Percentiles rank a stretch among this genome's conserved stretches.
phyloP scores from a whole-genome alignment of 192 early-diverging fungal species.

The Rhizophlyctis rosea region DNA sequence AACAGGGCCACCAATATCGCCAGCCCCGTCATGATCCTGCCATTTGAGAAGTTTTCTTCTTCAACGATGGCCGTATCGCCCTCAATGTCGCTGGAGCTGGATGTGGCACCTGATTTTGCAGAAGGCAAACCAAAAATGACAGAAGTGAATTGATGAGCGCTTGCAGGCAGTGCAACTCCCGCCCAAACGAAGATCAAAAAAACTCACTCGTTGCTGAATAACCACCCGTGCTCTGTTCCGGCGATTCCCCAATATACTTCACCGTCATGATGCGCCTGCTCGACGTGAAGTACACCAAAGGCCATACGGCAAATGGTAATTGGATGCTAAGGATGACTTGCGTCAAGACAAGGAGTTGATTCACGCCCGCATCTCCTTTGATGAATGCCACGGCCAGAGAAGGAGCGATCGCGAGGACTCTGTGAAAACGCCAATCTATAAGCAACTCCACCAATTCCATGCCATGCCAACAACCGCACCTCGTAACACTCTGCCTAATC shows the following conservation, averaged over 20 bases:
- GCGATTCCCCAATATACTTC: neutral
- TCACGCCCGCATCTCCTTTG: slow-evolving; percentile 60
- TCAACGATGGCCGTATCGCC: neutral
- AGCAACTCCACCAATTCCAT: too few relatives aligned
- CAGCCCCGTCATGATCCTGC: slow-evolving; percentile 9
- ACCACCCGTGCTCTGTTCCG: neutral
- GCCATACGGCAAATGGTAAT: slow-evolving; percentile 79
- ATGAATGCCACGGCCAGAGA: slow-evolving; percentile 65
- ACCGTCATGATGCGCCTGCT: slow-evolving; percentile 37
- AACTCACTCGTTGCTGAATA: neutral
- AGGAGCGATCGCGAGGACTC: slow-evolving; percentile 69
- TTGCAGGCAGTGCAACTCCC: too few relatives aligned
- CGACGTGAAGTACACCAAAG: slow-evolving; percentile 69
- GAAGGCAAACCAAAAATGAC: neutral
- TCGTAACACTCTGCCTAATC: slow-evolving; percentile 68
- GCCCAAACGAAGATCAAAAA: too few relatives aligned
- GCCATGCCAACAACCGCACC: too few relatives aligned
- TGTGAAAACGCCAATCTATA: too few relatives aligned
- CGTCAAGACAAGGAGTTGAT: slow-evolving; percentile 59
- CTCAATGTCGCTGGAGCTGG: neutral
- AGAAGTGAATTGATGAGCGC: too few relatives aligned
- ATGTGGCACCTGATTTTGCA: neutral
- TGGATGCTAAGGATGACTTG: slow-evolving; percentile 76
- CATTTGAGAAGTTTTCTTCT: slow-evolving; percentile 8
- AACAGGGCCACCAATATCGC: slow-evolving; percentile 20